A percentile compares a stretch with the other conserved stretches of the same genome.
These are phyloP conservation scores for Jaenimonas drosophilae DNA, from an alignment of 208 protist species.

Conservation along the genomic window DNA sequence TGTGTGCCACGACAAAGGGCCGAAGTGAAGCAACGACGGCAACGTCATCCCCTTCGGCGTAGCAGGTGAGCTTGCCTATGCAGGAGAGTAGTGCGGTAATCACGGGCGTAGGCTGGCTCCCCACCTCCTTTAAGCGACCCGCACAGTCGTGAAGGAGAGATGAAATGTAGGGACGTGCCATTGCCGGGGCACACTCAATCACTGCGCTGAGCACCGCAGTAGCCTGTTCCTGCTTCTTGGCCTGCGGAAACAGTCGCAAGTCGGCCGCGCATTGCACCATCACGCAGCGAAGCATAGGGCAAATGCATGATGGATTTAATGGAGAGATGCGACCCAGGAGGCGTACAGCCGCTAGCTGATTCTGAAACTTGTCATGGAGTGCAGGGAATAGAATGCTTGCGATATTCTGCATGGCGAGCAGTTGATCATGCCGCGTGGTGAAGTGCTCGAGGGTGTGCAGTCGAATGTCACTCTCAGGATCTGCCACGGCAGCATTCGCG, in stretches of 20 bases:
- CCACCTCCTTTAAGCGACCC: conserved; percentile 33
- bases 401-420: conserved; percentile 69
- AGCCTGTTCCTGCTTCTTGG: conserved; percentile 76
- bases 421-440: conserved; percentile 58
- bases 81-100: conserved; percentile 70
- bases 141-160: conserved; percentile 68
- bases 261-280: conserved; percentile 82
- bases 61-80: conserved; percentile 70
- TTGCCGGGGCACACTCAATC: conserved; percentile 68
- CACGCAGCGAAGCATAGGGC: conserved; percentile 71
- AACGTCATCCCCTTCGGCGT: conserved; percentile 72
- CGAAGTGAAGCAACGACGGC: conserved; percentile 46
- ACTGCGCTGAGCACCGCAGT: conserved; percentile 65
- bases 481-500: conserved; percentile 76
- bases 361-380: conserved; percentile 82
- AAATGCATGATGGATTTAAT: conserved; percentile 68
- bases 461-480: conserved; percentile 83
- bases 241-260: conserved; percentile 64
- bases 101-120: conserved; percentile 39
- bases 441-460: conserved; percentile 76
- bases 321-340: conserved; percentile 77
- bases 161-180: conserved; percentile 74
- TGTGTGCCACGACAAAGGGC: conserved; percentile 64
- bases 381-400: conserved; percentile 62
- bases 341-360: conserved; percentile 61